Evolutionary conservation across 495 filamentous ascomycete genomes (phyloP), one percentile per base, ranked within the genome.

Genomic region (Pseudevernia furfuracea): DNA sequence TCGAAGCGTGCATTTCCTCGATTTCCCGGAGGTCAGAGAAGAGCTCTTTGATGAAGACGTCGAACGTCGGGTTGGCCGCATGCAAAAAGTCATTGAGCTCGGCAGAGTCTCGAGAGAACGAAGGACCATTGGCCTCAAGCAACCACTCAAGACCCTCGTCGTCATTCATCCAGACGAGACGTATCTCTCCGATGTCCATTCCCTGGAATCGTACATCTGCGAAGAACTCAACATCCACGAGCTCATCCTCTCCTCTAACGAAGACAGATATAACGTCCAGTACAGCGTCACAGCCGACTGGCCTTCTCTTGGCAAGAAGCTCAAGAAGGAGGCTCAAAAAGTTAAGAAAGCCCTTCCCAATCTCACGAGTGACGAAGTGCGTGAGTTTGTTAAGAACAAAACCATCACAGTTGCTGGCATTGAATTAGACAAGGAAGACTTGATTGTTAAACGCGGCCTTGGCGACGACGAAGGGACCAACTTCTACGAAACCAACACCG

Each of bases 81-180:
- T 98, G 94, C 94, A 97, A 74, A 88, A 85, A 65, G 90, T 97
- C 70, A 96, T 98, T 70, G 92, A 98, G 67, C 81, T 97, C 52
- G 88, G 83, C 28, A 85, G 94, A 70, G 82, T 90, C 56, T 90
- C 91, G 39, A 84, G 94, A 66, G 94, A 98, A 77, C 85, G 91
- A 44, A 85, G 89, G 21, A 85, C 86, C 14, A 84, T 97, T 64
- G 90, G 88, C 15, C 78, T 97, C 41, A 96, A 97, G 80, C 92
- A 87, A 21, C 94, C 94, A 19, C 75, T 98, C 41, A 94, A 93
- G 80, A 89, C 87, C 0, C 83, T 98, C 3, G 81, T 97, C 23
- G 89, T 97, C 66, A 92, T 98, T 63, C 91, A 96, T 72, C 80
- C 88, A 32, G 89, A 96, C 67, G 79, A 84, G 66, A 77, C 87